These are phyloP conservation scores for Tolypocladium album DNA, from an alignment of 2,329 filamentous ascomycete species.

Conservation along the genomic window DNA sequence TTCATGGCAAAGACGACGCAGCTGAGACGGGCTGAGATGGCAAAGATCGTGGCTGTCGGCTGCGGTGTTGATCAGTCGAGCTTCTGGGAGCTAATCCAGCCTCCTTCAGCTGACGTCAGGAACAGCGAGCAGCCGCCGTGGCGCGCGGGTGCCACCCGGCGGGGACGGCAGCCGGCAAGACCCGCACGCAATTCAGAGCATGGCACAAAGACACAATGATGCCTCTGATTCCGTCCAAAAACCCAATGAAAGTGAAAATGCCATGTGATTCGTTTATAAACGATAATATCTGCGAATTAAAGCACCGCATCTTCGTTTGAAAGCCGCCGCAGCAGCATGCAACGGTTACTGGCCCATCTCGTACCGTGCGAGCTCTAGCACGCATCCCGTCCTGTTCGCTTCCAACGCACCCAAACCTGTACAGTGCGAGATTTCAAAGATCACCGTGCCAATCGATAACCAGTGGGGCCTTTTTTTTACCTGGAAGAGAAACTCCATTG, in stretches of 20 bases:
- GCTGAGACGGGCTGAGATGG: background rate
- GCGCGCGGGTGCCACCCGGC: background rate
- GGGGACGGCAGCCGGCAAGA: background rate
- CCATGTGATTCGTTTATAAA: background rate
- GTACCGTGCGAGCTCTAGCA: background rate
- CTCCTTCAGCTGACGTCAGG: background rate
- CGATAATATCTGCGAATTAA: background rate
- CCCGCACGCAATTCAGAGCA: background rate
- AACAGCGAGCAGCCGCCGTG: background rate
- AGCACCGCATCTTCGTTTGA: background rate
- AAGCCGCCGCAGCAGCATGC: background rate
- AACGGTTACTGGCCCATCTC: background rate
- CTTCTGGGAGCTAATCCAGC: background rate
- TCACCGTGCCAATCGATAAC: background rate
- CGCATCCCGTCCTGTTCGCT: too few species aligned
- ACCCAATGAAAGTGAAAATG: background rate
- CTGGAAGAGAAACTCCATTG: background rate
- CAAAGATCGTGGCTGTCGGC: background rate
- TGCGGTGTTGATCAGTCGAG: background rate
- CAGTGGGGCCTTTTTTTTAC: background rate
- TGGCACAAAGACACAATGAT: background rate
- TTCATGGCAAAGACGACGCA: constrained; percentile 33
- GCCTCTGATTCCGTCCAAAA: background rate
- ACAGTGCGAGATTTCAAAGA: background rate
- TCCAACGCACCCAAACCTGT: background rate